Base-by-base conservation (phyloP, 2,329 filamentous ascomycete genomes). In the Cryoendolithus antarcticus region DNA sequence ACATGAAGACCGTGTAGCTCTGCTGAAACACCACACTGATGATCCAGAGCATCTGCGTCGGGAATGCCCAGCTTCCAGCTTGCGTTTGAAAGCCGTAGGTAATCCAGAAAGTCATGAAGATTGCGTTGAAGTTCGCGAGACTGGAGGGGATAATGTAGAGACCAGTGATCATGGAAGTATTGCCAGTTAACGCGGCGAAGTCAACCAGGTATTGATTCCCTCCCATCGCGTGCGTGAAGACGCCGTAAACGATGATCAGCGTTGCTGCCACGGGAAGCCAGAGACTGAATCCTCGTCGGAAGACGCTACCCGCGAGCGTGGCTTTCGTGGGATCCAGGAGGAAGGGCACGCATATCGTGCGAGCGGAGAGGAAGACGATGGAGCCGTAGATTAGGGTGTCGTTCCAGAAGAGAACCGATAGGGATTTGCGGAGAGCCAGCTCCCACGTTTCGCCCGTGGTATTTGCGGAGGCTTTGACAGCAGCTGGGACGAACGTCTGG, bases 71-170 rank as follows among this genome's bases (percentile, higher is more conserved):
- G 39, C 54, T 64, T 4, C 55, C 65, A n/a, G 62, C 59, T 41
- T 66, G 62, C 6, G 43, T 46, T 12, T 45, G 44, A 39, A 62
- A 64, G 10, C 49, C 38, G 32, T 62, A 59, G 13, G 56, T 60
- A 15, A 60, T 49, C 62, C 65, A 68, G 50, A 69, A 67, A 27
- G 67, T 43, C 29, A 66, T 57, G 50, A 66, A 67, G 9, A 67
- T 50, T 4, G 59, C 61, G 52, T 69, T 69, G 56, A 66, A 66
- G 43, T 62, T 67, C n/a, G 60, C 49, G 9, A 67, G 50, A 13
- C 61, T 58, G 43, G 51, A 62, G 9, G 60, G 57, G 6, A 66
- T 45, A 10, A 49, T 46, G 39, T 58, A 56, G 6, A 64, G 50
- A 4, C 59, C 58, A 9, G 47, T 39, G 10, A 37, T 29, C 19